Evolutionary conservation across 2,329 filamentous ascomycete species (phyloP).

Genomic region (Trichoderma sp.): DNA sequence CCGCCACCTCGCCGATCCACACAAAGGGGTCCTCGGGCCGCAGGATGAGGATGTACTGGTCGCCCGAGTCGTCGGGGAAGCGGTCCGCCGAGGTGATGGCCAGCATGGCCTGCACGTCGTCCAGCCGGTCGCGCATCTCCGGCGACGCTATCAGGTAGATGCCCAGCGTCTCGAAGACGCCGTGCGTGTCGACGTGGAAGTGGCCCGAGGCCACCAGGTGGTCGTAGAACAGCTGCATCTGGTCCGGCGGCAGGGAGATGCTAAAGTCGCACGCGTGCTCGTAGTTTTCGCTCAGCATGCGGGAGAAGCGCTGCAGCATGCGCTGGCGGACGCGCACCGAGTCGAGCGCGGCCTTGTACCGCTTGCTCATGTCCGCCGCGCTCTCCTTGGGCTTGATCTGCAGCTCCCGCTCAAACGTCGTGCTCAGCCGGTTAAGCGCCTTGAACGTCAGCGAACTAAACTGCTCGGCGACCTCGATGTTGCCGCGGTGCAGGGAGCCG

Average conservation of each 20-base stretch:
- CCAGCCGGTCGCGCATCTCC: constrained; percentile 70
- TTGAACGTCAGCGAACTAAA: constrained; percentile 94
- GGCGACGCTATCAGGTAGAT: constrained; percentile 85
- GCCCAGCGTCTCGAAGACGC: constrained; percentile 70
- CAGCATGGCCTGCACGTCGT: constrained; percentile 84
- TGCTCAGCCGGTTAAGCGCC: constrained; percentile 81
- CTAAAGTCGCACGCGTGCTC: constrained; percentile 97
- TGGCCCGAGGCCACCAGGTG: constrained; percentile 80
- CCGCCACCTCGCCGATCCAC: constrained; percentile 80
- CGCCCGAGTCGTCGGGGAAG: constrained; percentile 69
- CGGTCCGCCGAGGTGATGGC: constrained; percentile 64
- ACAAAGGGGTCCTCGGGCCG: constrained; percentile 75
- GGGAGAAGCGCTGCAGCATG: constrained; percentile 93
- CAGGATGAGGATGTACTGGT: constrained; percentile 79
- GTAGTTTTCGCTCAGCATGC: constrained; percentile 88
- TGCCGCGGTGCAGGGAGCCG: constrained; percentile 84
- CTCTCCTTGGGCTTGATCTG: constrained; percentile 83
- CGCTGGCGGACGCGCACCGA: constrained; percentile 94
- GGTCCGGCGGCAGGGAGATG: constrained; percentile 69
- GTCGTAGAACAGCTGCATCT: constrained; percentile 76
- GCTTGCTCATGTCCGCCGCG: constrained; percentile 87
- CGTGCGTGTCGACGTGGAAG: constrained; percentile 74
- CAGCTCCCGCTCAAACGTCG: constrained; percentile 89
- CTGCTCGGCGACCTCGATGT: constrained; percentile 96
- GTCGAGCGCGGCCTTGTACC: constrained; percentile 93